Percentiles rank a stretch among this genome's conserved stretches.
Evolutionary conservation across 768 basidiomycete genomes (phyloP).

Genomic region (Suillus weaverae): DNA sequence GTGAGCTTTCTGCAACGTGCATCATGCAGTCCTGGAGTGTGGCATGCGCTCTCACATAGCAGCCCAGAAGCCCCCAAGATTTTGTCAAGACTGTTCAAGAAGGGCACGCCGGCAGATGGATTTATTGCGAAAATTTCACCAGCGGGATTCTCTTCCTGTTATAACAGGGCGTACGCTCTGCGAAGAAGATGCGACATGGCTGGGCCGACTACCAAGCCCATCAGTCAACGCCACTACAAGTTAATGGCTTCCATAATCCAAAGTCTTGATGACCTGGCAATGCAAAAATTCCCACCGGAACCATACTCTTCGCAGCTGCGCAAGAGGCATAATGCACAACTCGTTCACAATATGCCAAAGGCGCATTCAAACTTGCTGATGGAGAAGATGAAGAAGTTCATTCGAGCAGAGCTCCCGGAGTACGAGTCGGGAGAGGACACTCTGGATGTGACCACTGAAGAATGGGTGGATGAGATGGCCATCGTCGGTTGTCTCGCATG

Average conservation of each 20-base stretch:
- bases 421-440: background rate
- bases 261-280: background rate
- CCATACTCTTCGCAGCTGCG: background rate
- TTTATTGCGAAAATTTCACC: conserved; percentile 25
- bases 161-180: background rate
- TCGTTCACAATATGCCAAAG: conserved; percentile 4
- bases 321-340: background rate
- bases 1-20: background rate
- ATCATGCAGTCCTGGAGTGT: background rate
- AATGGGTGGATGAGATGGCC: conserved; percentile 5
- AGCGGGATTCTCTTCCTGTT: background rate
- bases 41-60: background rate
- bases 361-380: conserved; percentile 1
- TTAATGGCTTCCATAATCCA: background rate
- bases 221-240: background rate
- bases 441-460: background rate
- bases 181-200: background rate
- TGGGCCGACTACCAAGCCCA: background rate
- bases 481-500: conserved; percentile 8
- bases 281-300: background rate
- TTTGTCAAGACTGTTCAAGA: background rate
- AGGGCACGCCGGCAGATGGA: background rate
- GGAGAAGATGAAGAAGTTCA: background rate
- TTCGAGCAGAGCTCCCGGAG: background rate
- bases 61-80: background rate